Base-by-base conservation (phyloP, 805 yeast genomes). In the Kregervanrija pseudodelftensis region DNA sequence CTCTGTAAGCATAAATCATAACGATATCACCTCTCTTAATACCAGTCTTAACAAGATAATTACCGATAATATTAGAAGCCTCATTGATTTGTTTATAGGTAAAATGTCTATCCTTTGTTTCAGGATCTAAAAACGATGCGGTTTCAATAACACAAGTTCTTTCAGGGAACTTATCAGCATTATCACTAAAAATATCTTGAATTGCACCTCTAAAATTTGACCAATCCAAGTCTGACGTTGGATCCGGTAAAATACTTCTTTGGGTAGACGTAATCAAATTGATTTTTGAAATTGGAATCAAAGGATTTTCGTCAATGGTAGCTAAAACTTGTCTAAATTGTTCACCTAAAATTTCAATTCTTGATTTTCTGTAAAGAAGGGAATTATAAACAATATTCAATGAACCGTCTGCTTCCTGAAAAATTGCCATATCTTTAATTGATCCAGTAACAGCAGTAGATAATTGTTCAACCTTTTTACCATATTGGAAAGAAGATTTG, bases 1-100 rank as follows among this genome's bases (percentile, higher is more conserved):
- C 96, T 66, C 99, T 80, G 59, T 91, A 87, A 22, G 99, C 96
- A 61, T 93, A 93, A 54, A 95, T 90, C 95, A 90, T 90, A 13
- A 93, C 98, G 13, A 93, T 88, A 63, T 93, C 98, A 45, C 98
- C 99, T 58, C 85, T 74, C 51, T 77, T 71, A 56, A 93, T 83
- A 11, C 98, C 98, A 5, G 82, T 78, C 22, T 75, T 67, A 46
- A 86, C 81, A 56, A 93, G 73, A 58, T 87, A 85, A 66, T 93
- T 91, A 33, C 96, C 98, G 13, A 93, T 90, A 30, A 89, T 75
- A 58, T 95, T 93, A 11, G 97, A 88, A 2, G 97, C 91, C 63
- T 87, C 85, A 63, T 93, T 81, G 57, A 93, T 91, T 62, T 91
- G 96, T 56, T 70, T 72, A 64, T 93, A 93, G 33, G 85, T 79